phyloP scores from a whole-genome alignment of 257 asterid species.

The Capsicum chinense region DNA sequence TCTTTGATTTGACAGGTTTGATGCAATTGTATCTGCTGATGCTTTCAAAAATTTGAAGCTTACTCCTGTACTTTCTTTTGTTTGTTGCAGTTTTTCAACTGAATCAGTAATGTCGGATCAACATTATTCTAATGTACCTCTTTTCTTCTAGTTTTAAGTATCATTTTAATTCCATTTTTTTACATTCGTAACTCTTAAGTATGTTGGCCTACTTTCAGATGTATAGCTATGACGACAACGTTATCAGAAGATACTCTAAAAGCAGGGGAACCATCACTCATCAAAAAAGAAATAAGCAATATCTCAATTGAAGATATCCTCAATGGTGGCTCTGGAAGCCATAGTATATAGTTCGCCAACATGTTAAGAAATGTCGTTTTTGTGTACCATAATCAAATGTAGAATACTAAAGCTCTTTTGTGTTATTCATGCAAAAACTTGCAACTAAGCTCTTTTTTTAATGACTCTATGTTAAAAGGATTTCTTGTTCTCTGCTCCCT shows the following conservation, averaged over 20 bases:
- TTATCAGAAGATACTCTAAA: conserved; percentile 66
- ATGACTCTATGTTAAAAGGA: conserved; percentile 39
- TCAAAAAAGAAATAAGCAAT: conserved; percentile 82
- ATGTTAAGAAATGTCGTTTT: conserved; percentile 40
- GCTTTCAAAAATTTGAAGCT: conserved; percentile 95
- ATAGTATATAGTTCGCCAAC: conserved; percentile 81
- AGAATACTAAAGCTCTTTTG: conserved; percentile 43
- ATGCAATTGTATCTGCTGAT: conserved; percentile 96
- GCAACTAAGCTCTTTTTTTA: conserved; percentile 49
- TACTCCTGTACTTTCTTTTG: conserved; percentile 64
- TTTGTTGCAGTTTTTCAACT: conserved; percentile 15
- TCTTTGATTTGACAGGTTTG: conserved; percentile 66
- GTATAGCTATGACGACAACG: conserved; percentile 95
- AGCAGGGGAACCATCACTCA: conserved; percentile 77
- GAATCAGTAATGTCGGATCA: neutral
- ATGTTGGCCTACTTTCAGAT: conserved; percentile 57
- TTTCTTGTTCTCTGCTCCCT: conserved; percentile 30
- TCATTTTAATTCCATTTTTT: conserved; percentile 30
- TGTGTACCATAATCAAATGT: conserved; percentile 49
- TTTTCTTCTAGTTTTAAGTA: conserved; percentile 16
- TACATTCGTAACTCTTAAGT: neutral
- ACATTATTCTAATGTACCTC: conserved; percentile 13
- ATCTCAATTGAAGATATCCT: conserved; percentile 84
- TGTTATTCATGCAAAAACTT: conserved; percentile 40
- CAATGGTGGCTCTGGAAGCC: conserved; percentile 79